Evolutionary conservation across 345 rosid genomes (phyloP), one percentile per base, ranked within the genome.

Genomic region (Camelina sativa): DNA sequence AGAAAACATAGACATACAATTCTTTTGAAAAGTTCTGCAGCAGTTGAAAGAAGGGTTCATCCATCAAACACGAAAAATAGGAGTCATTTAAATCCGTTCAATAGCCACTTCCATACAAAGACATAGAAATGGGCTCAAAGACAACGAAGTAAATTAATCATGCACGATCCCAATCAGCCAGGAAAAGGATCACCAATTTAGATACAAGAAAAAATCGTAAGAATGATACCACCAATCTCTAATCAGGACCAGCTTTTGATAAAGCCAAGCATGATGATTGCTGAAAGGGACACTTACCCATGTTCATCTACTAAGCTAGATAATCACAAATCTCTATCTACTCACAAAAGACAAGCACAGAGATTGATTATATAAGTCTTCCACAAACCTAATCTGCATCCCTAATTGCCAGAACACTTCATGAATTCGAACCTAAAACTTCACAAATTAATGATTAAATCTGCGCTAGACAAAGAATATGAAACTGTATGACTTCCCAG

Each of bases 111-210:
- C 58, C 12, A 46, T 5, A 23, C 22, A 47, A 74, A 22, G 12
- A 55, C 50, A 55, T 59, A 43, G 10, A 48, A 19, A 59, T 59
- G 10, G 46, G 2, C 47, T 58, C 69, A 23, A 16, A 37, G 4
- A 57, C 61, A 47, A 70, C 41, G 3, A 47, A 66, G 37, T 34
- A 73, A 73, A 46, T 19, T 44, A 8, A 57, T 67, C 51, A 74
- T 5, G 2, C 41, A 37, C 1, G 38, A 30, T 51, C 19, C 52
- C 20, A 51, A 53, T 62, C 63, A 43, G 32, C 54, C 62, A 54
- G 7, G 30, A 53, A 4, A 53, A 69, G 69, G 51, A 64, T 43
- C 51, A 32, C 19, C 12, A 66, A 28, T 28, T 16, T 2, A 38
- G n/a, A 52, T n/a, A 30, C 7, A 28, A 7, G 2, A 47, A 47